Base-by-base conservation (phyloP, 495 filamentous ascomycete species). In the Staphylotrichum longicolle region DNA sequence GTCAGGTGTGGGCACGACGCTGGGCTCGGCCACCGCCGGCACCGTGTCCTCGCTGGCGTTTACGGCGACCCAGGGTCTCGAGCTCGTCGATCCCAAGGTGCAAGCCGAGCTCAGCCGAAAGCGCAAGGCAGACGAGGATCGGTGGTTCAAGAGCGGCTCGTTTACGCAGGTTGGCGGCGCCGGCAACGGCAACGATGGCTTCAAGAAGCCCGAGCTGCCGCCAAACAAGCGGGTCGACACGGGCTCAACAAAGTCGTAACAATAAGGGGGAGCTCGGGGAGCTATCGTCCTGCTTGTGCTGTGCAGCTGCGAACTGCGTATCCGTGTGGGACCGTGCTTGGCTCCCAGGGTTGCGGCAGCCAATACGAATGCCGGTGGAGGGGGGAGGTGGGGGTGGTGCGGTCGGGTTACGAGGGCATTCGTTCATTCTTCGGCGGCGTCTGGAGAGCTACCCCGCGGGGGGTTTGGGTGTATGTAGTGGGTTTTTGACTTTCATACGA, bases 91-190 rank as follows among this genome's bases (percentile, higher is more conserved):
- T 75, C 94, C 94, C 53, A 97, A 95, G 80, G 84, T 90, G 56
- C 85, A 88, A 67, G 88, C 89, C 3, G 91, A 90, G 74, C 74
- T 92, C 66, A 91, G 78, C 66, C 82, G 91, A 62, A 97, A 98
- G 78, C 80, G 90, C 68, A 94, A 94, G 67, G 93, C 91, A 5
- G 93, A 97, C 64, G 91, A 95, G 69, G 93, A 98, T 71, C 80
- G 91, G 45, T 98, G 91, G 88, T 98, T 98, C 77, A 95, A 91
- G 70, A 89, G 91, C 30, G 95, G 94, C 3, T 94, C 92, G 4
- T 98, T 98, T 63, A 97, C 94, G 33, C 91, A 96, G 76, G 85
- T 96, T 57, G 88, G 89, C 33, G 73, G 72, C 15, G 63, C 60
- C 3, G 30, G 35, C 9, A 62, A 66, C 20, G 64, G 68, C 46